phyloP scores from a whole-genome alignment of 805 yeast genomes.

The Metschnikowia henanensis region DNA sequence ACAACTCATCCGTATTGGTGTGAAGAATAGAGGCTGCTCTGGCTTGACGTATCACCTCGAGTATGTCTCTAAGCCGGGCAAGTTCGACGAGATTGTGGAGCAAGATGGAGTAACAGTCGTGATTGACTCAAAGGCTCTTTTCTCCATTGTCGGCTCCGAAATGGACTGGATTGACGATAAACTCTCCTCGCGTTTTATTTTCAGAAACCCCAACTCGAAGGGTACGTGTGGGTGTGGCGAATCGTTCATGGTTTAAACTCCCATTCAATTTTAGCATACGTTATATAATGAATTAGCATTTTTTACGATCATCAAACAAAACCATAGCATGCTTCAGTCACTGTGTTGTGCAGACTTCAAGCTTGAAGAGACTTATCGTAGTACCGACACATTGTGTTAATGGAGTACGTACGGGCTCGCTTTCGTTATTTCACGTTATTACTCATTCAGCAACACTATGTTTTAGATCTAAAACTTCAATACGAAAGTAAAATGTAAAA shows the following conservation, averaged over 20 bases:
- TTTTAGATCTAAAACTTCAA: no score
- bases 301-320: neutral
- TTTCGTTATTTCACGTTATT: no score
- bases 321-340: no score
- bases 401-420: no score
- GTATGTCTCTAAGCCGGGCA: constrained; percentile 88
- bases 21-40: constrained; percentile 95
- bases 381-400: no score
- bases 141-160: constrained; percentile 93
- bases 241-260: constrained; percentile 83
- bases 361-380: no score
- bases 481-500: no score
- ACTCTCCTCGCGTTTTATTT: constrained; percentile 83
- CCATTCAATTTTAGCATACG: constrained; percentile 3
- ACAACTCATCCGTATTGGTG: constrained; percentile 87
- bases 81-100: constrained; percentile 89
- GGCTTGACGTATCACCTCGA: constrained; percentile 91
- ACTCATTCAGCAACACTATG: no score
- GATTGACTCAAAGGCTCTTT: constrained; percentile 93
- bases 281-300: constrained; percentile 7
- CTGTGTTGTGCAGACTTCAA: no score
- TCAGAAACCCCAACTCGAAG: constrained; percentile 93
- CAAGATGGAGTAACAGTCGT: constrained; percentile 93
- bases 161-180: constrained; percentile 99
- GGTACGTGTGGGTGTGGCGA: constrained; percentile 99